Percentiles rank a stretch among this genome's conserved stretches.
Evolutionary conservation across 2,329 filamentous ascomycete genomes (phyloP).

Genomic region (Hypoxylon sp.): DNA sequence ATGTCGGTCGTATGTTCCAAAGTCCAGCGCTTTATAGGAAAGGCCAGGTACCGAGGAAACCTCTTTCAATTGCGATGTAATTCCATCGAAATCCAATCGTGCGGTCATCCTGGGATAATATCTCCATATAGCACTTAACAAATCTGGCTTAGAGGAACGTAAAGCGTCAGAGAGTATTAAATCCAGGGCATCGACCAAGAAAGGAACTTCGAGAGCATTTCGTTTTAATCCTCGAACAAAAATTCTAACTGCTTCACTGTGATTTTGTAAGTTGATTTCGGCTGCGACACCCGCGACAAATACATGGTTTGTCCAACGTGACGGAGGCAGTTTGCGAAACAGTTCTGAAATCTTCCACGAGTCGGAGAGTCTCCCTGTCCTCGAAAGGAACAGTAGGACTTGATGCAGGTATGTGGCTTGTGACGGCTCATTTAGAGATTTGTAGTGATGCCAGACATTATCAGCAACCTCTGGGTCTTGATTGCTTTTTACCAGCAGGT

Average conservation of each 20-base stretch:
- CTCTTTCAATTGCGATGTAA: slow-evolving; percentile 38
- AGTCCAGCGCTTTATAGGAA: slow-evolving; percentile 39
- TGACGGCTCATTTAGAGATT: slow-evolving; percentile 46
- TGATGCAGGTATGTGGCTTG: slow-evolving; percentile 44
- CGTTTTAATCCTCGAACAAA: slow-evolving; percentile 51
- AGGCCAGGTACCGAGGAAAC: slow-evolving; percentile 40
- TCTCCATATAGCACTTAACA: slow-evolving; percentile 38
- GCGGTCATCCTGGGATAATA: slow-evolving; percentile 40
- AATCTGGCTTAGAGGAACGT: slow-evolving; percentile 27
- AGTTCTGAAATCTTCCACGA: slow-evolving; percentile 56
- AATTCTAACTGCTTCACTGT: slow-evolving; percentile 50
- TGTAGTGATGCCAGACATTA: slow-evolving; percentile 56
- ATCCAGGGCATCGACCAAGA: slow-evolving; percentile 54
- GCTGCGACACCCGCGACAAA: slow-evolving; percentile 54
- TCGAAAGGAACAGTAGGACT: slow-evolving; percentile 55
- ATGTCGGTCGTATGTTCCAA: slow-evolving; percentile 22
- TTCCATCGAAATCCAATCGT: slow-evolving; percentile 42
- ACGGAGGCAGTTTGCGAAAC: slow-evolving; percentile 50
- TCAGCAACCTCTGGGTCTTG: slow-evolving; percentile 42
- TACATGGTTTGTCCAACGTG: slow-evolving; percentile 52
- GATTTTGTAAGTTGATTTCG: slow-evolving; percentile 52
- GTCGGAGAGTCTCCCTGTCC: slow-evolving; percentile 54
- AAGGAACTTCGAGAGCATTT: slow-evolving; percentile 34
- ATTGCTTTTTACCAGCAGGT: slow-evolving; percentile 28
- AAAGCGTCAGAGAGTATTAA: slow-evolving; percentile 55